Evolutionary conservation across 2,329 filamentous ascomycete species (phyloP).

Genomic region (Calonectria crousiana): DNA sequence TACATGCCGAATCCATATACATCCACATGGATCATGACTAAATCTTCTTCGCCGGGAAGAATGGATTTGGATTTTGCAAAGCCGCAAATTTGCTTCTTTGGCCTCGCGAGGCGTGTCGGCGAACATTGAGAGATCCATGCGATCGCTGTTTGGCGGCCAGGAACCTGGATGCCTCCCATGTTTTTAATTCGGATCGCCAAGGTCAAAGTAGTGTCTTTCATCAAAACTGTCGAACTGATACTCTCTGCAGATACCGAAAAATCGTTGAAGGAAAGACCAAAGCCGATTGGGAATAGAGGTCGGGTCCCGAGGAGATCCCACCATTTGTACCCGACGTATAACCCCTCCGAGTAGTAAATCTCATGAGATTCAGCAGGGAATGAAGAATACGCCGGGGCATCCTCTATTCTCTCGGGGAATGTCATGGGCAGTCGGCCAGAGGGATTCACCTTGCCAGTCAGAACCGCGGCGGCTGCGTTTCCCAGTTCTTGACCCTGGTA

Average conservation of each 20-base stretch:
- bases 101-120: neutral
- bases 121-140: neutral
- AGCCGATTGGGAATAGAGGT: constrained; percentile 10
- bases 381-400: constrained; percentile 4
- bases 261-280: neutral
- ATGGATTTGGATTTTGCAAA: neutral
- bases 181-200: neutral
- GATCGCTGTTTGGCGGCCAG: constrained; percentile 4
- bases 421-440: neutral
- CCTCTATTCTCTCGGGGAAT: neutral
- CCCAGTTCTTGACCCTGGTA: constrained; percentile 10
- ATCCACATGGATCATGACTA: neutral
- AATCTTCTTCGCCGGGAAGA: neutral
- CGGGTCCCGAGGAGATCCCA: neutral
- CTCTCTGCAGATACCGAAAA: neutral
- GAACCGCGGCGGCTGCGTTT: constrained; percentile 6
- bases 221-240: neutral
- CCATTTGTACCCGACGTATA: constrained; percentile 18
- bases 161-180: neutral
- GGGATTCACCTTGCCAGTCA: neutral
- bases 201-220: neutral
- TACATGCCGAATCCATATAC: neutral
- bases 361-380: neutral
- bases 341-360: neutral
- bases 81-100: constrained; percentile 2